A percentile compares a stretch with the other conserved stretches of the same genome.
phyloP scores from a whole-genome alignment of 2,329 filamentous ascomycete species.

The Exophiala viscosa region DNA sequence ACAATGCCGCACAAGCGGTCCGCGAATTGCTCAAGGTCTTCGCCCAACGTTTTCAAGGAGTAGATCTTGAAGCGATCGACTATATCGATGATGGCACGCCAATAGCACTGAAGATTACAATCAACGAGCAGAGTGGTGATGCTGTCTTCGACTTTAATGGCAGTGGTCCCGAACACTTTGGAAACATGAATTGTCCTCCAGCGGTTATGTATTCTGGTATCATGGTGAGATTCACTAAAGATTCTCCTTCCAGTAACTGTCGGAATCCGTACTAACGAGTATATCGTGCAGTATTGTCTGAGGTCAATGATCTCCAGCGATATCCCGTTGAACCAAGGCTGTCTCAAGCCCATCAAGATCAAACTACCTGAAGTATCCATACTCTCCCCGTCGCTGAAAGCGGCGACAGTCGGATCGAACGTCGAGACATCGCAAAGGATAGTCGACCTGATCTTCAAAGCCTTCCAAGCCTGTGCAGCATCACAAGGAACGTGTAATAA shows the following conservation, averaged over 20 bases:
- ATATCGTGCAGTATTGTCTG: no score
- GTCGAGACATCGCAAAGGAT: constrained; percentile 31
- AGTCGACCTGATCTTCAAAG: constrained; percentile 34
- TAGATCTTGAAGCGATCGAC: constrained; percentile 33
- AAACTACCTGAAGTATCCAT: constrained; percentile 28
- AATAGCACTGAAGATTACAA: constrained; percentile 34
- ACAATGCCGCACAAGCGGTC: constrained; percentile 34
- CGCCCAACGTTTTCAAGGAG: constrained; percentile 17
- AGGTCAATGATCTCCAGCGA: constrained; percentile 30
- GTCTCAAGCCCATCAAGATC: constrained; percentile 29
- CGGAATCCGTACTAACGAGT: no score
- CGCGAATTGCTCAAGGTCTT: constrained; percentile 31
- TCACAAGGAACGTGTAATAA: constrained; percentile 31
- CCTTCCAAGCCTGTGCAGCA: constrained; percentile 29
- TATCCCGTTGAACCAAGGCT: constrained; percentile 35
- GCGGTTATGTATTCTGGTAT: constrained; percentile 37
- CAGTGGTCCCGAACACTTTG: constrained; percentile 35
- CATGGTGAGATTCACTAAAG: no score
- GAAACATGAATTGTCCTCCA: constrained; percentile 37
- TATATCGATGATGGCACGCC: constrained; percentile 42
- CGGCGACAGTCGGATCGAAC: constrained; percentile 30
- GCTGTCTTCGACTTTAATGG: constrained; percentile 41
- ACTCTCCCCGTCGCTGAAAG: constrained; percentile 30
- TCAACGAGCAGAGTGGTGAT: constrained; percentile 31
- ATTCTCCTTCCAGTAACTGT: no score